phyloP scores from a whole-genome alignment of 2,329 filamentous ascomycete genomes.

The Aspergillus brunneoviolaceus region DNA sequence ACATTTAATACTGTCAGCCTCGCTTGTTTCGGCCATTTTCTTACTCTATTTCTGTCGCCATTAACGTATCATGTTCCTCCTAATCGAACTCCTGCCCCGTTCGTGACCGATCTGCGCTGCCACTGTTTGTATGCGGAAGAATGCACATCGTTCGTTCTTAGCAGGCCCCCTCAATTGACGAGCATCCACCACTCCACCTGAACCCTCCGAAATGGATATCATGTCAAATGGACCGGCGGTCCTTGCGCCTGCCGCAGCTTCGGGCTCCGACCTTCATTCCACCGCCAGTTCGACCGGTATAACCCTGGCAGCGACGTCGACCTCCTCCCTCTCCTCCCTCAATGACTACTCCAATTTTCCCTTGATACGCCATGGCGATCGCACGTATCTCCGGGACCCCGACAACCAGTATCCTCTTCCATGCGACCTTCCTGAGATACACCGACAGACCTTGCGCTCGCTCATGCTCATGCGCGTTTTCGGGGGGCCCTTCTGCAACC shows the following conservation, averaged over 20 bases:
- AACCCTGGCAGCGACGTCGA: conserved; percentile 33
- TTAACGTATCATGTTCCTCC: conserved; percentile 16
- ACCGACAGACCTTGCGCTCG: conserved; percentile 82
- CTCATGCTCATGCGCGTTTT: conserved; percentile 79
- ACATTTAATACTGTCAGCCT: background rate
- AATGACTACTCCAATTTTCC: conserved; percentile 50
- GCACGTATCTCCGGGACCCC: conserved; percentile 76
- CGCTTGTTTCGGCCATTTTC: background rate
- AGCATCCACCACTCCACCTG: conserved; percentile 13
- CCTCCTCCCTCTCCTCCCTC: conserved; percentile 36
- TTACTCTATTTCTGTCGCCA: conserved; percentile 11
- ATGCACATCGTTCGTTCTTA: conserved; percentile 24
- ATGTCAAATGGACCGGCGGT: conserved; percentile 31
- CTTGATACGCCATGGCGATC: conserved; percentile 72
- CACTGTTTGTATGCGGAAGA: conserved; percentile 19
- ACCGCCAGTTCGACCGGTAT: conserved; percentile 32
- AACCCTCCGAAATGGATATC: conserved; percentile 27
- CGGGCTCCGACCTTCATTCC: conserved; percentile 36
- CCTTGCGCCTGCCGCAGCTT: conserved; percentile 27
- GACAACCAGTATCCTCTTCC: conserved; percentile 78
- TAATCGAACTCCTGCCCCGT: conserved; percentile 1
- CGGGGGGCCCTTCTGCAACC: conserved; percentile 74
- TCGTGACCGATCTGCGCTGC: conserved; percentile 4
- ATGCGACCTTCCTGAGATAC: conserved; percentile 80
- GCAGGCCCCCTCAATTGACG: conserved; percentile 18